These are phyloP conservation scores for Suillus occidentalis DNA, from an alignment of 768 basidiomycete genomes.

Conservation along the genomic window DNA sequence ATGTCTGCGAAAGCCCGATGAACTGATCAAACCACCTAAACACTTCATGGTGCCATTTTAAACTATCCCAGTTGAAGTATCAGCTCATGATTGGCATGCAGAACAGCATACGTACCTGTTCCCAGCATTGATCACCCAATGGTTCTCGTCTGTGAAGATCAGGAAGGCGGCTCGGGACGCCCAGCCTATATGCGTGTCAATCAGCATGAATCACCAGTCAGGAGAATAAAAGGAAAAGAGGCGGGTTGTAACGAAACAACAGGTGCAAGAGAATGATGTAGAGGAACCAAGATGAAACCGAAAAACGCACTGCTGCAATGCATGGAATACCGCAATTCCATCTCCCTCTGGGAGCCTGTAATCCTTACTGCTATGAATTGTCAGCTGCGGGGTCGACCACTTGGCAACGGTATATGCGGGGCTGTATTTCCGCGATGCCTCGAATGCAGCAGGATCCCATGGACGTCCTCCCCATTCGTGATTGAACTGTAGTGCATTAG, in stretches of 20 bases:
- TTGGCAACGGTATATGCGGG: slow-evolving; percentile 80
- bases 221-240: slow-evolving; percentile 1
- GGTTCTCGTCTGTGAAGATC: slow-evolving; percentile 89
- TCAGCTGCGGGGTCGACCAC: slow-evolving; percentile 83
- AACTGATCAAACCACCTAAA: slow-evolving; percentile 85
- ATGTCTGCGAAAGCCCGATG: slow-evolving; percentile 38
- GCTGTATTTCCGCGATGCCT: slow-evolving; percentile 64
- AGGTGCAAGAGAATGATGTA: not conserved
- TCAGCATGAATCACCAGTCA: not conserved
- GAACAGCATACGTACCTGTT: slow-evolving; percentile 53
- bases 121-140: slow-evolving; percentile 84
- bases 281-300: not conserved
- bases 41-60: slow-evolving; percentile 96
- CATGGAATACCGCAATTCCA: slow-evolving; percentile 82
- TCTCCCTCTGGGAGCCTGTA: slow-evolving; percentile 86
- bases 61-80: slow-evolving; percentile 36
- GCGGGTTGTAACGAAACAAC: not conserved
- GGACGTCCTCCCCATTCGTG: slow-evolving; percentile 85
- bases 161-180: slow-evolving; percentile 77
- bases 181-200: slow-evolving; percentile 44
- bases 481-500: slow-evolving; percentile 58
- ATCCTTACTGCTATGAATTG: slow-evolving; percentile 88
- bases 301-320: slow-evolving; percentile 70
- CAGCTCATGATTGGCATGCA: not conserved
- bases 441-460: slow-evolving; percentile 62